Conservation (phyloP, 2,329 filamentous ascomycete genomes). For the Tolypocladium tropicale region DNA sequence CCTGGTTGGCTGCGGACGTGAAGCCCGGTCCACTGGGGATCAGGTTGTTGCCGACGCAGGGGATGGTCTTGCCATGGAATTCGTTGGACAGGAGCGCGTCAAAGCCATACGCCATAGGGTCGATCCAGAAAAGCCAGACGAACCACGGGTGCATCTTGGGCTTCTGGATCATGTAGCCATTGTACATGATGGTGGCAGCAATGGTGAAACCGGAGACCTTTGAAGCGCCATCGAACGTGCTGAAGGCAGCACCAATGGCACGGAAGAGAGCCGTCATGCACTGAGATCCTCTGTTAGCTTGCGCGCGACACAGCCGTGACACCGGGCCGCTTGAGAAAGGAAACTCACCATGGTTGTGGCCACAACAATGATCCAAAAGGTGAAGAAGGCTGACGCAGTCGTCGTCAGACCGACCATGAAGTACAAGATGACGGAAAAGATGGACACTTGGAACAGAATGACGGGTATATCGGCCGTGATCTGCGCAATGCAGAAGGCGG, state of each 20-base stretch:
- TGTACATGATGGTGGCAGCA: conserved; percentile 47
- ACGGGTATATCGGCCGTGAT: conserved; percentile 45
- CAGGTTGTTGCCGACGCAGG: conserved; percentile 38
- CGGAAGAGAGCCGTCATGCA: conserved; percentile 50
- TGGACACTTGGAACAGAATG: conserved; percentile 45
- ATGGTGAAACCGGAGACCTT: conserved; percentile 44
- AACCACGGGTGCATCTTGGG: conserved; percentile 55
- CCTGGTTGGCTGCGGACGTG: conserved; percentile 27
- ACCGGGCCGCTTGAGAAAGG: neutral
- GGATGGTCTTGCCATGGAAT: conserved; percentile 47
- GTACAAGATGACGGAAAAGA: conserved; percentile 49
- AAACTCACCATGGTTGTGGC: conserved; percentile 36
- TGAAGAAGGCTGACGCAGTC: conserved; percentile 47
- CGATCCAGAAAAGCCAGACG: conserved; percentile 52
- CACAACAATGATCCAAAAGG: conserved; percentile 46
- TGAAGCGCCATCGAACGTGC: conserved; percentile 47
- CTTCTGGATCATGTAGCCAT: conserved; percentile 52
- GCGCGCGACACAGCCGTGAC: neutral
- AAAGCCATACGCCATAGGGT: conserved; percentile 61
- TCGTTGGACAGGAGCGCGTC: conserved; percentile 62
- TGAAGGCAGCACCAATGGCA: conserved; percentile 42
- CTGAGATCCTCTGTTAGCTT: conserved; percentile 11
- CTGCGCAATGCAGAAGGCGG: conserved; percentile 47
- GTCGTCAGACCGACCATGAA: conserved; percentile 51
- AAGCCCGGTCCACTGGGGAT: conserved; percentile 42